Evolutionary conservation across 1,284 basidiomycete species (phyloP).

Genomic region (Prillingera fragicola): DNA sequence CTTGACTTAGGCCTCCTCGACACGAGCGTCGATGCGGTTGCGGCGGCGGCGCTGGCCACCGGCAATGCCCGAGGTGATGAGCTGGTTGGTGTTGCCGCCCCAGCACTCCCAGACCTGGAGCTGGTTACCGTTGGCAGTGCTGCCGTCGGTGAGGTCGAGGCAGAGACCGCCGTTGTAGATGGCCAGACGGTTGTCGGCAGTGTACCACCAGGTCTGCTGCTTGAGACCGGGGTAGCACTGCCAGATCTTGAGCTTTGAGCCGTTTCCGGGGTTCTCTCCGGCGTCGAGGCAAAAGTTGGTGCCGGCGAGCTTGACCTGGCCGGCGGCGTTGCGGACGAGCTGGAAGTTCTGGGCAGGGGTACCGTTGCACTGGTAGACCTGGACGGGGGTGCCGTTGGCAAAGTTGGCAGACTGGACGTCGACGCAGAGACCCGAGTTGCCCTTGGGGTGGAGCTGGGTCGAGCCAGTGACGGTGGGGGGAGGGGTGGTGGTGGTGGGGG

Average conservation of each 20-base stretch:
- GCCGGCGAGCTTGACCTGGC: neutral
- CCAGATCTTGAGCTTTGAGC: slow-evolving; percentile 13
- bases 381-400: slow-evolving; percentile 23
- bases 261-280: slow-evolving; percentile 2
- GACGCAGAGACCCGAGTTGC: slow-evolving; percentile 12
- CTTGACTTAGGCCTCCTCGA: too few relatives aligned
- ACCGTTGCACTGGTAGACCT: slow-evolving; percentile 21
- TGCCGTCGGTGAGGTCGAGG: slow-evolving; percentile 27
- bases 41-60: too few relatives aligned
- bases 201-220: slow-evolving; percentile 11
- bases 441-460: slow-evolving; percentile 13
- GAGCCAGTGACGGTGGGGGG: neutral
- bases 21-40: too few relatives aligned
- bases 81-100: slow-evolving; percentile 19
- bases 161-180: too few relatives aligned
- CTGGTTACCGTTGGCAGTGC: slow-evolving; percentile 18
- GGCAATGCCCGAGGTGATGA: slow-evolving; percentile 9
- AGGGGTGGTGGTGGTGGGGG: neutral
- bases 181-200: slow-evolving; percentile 11
- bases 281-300: slow-evolving; percentile 3
- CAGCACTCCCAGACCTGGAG: slow-evolving; percentile 28
- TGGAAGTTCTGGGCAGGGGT: slow-evolving; percentile 13
- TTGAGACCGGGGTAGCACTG: slow-evolving; percentile 7
- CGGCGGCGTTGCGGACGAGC: too few relatives aligned
- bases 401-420: slow-evolving; percentile 14